These are phyloP conservation scores for Sicyos baderoa DNA, from an alignment of 306 rosid species.

Conservation along the genomic window DNA sequence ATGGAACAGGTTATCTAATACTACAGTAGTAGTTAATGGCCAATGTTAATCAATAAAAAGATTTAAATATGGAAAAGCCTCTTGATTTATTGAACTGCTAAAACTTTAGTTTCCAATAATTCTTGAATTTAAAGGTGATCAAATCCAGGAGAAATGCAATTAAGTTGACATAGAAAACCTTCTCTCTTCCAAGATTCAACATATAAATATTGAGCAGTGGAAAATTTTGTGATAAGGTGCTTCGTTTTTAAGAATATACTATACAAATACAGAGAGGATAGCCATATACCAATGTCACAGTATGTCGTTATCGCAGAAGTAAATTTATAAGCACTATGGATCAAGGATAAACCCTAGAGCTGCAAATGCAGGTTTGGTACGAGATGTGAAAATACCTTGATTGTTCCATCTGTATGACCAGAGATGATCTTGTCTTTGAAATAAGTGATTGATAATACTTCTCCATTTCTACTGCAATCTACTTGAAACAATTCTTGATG, in stretches of 20 bases:
- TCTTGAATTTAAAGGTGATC: not conserved
- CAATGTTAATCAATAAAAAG: not conserved
- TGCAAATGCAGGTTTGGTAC: not conserved
- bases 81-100: not conserved
- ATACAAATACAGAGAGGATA: too few relatives aligned
- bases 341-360: not conserved
- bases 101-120: not conserved
- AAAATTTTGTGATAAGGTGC: not conserved
- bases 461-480: slow-evolving; percentile 81
- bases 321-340: not conserved
- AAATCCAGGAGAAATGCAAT: not conserved
- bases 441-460: slow-evolving; percentile 58
- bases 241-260: not conserved
- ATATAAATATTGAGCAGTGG: not conserved
- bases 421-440: slow-evolving; percentile 57
- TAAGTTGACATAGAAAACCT: not conserved
- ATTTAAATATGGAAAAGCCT: slow-evolving; percentile 3
- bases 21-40: not conserved
- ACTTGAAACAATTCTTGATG: slow-evolving; percentile 68
- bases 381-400: slow-evolving; percentile 48
- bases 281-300: not conserved
- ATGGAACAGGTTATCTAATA: not conserved
- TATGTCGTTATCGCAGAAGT: not conserved
- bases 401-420: slow-evolving; percentile 89
- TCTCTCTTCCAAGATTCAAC: not conserved